Evolutionary conservation across 257 asterid species (phyloP), one percentile per base, ranked within the genome.

Genomic region (Euphrasia confusa): DNA sequence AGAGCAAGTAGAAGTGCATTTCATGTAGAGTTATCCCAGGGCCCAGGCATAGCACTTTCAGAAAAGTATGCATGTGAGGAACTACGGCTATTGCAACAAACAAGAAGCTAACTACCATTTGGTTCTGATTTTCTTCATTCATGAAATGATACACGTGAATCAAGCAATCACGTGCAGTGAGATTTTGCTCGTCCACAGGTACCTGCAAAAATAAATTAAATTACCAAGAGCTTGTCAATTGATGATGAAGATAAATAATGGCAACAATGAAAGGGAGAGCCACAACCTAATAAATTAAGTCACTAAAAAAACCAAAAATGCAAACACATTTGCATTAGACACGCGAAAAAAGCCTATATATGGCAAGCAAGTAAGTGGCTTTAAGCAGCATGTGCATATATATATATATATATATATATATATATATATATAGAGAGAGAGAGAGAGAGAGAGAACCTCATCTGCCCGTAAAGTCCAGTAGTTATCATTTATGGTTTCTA

Each of bases 381-480:
- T 4, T 30, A 30, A 30, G 33, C 33, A 10, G 24, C 24, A 21
- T 21, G 24, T 21, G 24, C 24, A 21, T 21, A 21, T 21, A 21
- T 21, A 21, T 21, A 21, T 21, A 21, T 21, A 21, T 21, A 21
- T 21, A 21, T 21, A 21, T 21, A 21, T 21, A 21, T 21, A 21
- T 21, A 21, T 21, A 21, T 21, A 21, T 21, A 21, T 21, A 21
- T 21, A 21, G 18, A 11, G 52, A 45, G 17, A 45, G 52, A 45
- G 52, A 45, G 52, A 42, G 64, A 62, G 66, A 57, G 65, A 60
- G 67, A 70, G 57, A 33, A 81, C 89, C 86, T 83, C 89, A 61
- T 83, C 86, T 71, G 82, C 89, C 60, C 84, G 84, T 67, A 81
- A 53, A 52, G 86, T 79, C 86, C 80, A 74, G 70, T 81, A 81